Evolutionary conservation across 169 alveolate species (phyloP).

Genomic region (Plasmodium ovale): DNA sequence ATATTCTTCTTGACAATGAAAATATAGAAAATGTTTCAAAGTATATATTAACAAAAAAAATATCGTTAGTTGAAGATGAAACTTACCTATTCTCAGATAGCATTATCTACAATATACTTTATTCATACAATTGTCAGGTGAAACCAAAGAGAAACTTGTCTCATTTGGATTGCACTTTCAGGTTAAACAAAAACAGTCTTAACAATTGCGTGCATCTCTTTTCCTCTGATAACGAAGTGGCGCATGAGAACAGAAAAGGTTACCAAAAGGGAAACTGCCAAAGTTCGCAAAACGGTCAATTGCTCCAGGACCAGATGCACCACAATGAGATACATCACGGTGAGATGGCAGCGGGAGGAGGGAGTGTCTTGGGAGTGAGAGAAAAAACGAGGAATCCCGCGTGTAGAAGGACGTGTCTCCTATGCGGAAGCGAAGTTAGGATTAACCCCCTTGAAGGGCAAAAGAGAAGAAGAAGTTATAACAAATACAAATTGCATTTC

Average conservation of each 20-base stretch:
- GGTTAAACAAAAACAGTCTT: constrained; percentile 27
- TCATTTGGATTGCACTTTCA: constrained; percentile 28
- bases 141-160: constrained; percentile 26
- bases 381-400: background rate
- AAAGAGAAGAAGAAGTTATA: constrained; percentile 40
- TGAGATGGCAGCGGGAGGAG: background rate
- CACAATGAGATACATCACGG: background rate
- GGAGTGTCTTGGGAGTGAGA: background rate
- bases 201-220: constrained; percentile 56
- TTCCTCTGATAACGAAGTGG: constrained; percentile 18
- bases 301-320: background rate
- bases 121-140: constrained; percentile 40
- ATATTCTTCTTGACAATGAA: constrained; percentile 49
- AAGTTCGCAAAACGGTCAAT: background rate
- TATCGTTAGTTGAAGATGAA: constrained; percentile 63
- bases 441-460: constrained; percentile 17
- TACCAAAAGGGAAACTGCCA: background rate
- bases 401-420: constrained; percentile 6
- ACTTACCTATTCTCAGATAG: constrained; percentile 49
- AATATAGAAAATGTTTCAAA: constrained; percentile 58
- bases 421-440: constrained; percentile 38
- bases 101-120: constrained; percentile 45
- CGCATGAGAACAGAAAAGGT: background rate
- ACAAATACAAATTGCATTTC: constrained; percentile 63
- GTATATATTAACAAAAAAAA: constrained; percentile 62